Conservation (phyloP, 1,284 basidiomycete species). For the Malassezia furfur region DNA sequence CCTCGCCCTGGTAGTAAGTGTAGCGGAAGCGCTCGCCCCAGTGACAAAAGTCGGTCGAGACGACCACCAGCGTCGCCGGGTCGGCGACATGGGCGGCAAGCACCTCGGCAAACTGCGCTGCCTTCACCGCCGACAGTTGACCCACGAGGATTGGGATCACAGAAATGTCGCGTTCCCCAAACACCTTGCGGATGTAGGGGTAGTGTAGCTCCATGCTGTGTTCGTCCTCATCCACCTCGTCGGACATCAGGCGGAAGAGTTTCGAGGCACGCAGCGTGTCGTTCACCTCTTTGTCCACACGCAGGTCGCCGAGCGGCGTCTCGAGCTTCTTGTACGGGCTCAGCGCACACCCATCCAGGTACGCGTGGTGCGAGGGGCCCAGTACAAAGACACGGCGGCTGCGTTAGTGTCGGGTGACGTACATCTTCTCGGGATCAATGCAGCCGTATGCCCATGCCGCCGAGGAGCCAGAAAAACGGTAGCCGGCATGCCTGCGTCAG, state of each 20-base stretch:
- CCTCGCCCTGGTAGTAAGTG: slow-evolving; percentile 73
- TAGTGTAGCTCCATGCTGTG: slow-evolving; percentile 98
- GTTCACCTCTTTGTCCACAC: slow-evolving; percentile 65
- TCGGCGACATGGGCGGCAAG: slow-evolving; percentile 70
- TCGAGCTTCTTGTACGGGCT: slow-evolving; percentile 65
- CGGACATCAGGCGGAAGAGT: slow-evolving; percentile 63
- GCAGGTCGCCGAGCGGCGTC: slow-evolving; percentile 76
- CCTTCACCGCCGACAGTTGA: slow-evolving; percentile 53
- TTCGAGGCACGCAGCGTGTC: slow-evolving; percentile 60
- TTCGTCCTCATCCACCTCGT: slow-evolving; percentile 74
- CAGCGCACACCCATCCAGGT: slow-evolving; percentile 76
- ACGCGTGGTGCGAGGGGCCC: slow-evolving; percentile 88
- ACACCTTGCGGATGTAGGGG: slow-evolving; percentile 79
- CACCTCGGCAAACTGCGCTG: slow-evolving; percentile 61
- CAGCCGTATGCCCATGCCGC: slow-evolving; percentile 93
- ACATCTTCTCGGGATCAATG: slow-evolving; percentile 74
- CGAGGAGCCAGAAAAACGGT: slow-evolving; percentile 81
- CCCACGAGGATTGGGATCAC: slow-evolving; percentile 90
- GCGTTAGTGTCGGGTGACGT: slow-evolving; percentile 33
- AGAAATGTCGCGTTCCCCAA: slow-evolving; percentile 63
- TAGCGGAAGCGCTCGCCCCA: slow-evolving; percentile 87
- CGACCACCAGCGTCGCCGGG: slow-evolving; percentile 72
- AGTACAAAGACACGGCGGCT: slow-evolving; percentile 87
- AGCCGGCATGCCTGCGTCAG: slow-evolving; percentile 70
- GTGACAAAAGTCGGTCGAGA: slow-evolving; percentile 96